Base-by-base conservation (phyloP, 2,329 filamentous ascomycete species). In the Blastomyces percursus region DNA sequence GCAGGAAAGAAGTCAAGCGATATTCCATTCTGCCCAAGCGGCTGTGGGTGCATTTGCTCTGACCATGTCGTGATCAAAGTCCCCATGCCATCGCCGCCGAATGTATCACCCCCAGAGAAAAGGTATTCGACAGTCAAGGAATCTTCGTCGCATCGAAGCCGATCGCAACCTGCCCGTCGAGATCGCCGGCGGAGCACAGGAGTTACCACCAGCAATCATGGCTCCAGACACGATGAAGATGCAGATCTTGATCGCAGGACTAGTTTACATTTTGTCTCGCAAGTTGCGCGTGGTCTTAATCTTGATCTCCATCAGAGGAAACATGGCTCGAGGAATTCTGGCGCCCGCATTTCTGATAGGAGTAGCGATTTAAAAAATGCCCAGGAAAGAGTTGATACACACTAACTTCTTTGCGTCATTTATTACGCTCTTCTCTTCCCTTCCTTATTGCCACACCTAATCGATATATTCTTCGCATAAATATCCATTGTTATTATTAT, bases 21-120 rank as follows among this genome's bases (percentile, higher is more conserved):
- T 38, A 55, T 1, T 2, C 69, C 69, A 24, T 67, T 71, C 51
- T 81, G 79, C 62, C 75, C 78, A 7, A 77, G 73, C 14, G 78
- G 78, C n/a, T 81, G 79, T 67, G 79, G 77, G 59, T 81, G 79
- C 61, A 71, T 69, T 62, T 81, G 79, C 66, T 72, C 76, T 3
- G 73, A 78, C 21, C 72, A 78, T 56, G 63, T 71, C 6, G 66
- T 67, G 40, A 66, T 74, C 16, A 61, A 74, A 5, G 69, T 76
- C 4, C 69, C 73, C 21, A 71, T 71, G 50, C 73, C 74, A 5
- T 56, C 66, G 9, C 67, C 66, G 32, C 68, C 69, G 2, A 42
- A 21, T 9, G 24, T 19, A 38, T 16, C 57, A 64, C 2, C 64
- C 62, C 11, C 68, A 70, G 46, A 68, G 61, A 64, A 66, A 56